Base-by-base conservation (phyloP, 2,329 filamentous ascomycete species). In the Tolypocladium sp. region DNA sequence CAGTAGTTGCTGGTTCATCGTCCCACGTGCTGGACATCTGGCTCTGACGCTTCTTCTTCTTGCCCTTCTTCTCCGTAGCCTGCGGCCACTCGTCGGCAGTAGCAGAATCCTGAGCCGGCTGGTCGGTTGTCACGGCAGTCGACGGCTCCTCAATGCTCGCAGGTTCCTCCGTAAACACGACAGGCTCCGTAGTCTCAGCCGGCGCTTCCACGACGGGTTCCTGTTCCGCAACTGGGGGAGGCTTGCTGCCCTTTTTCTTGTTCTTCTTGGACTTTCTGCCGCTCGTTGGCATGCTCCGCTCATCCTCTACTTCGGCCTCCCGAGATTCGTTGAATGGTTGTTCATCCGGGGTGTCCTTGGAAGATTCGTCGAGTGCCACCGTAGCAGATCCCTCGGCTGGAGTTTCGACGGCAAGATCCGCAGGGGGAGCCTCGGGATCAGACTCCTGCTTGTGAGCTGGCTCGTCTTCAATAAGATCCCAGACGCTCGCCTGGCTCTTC, bases 211-310 rank as follows among this genome's bases (percentile, higher is more conserved):
- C 3, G n/a, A n/a, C 17, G 0, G 62, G 55, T 35, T 61, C 58
- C 6, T 20, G n/a, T 25, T 57, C 52, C 3, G 20, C 27, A n/a
- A 3, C 46, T 20, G 56, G 59, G 7, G 55, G 10, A 17, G 30
- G 46, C 57, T 64, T 74, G 68, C 68, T 70, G 55, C 66, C 66
- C 62, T 67, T 68, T 58, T 70, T 68, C 60, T 69, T 69, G 57
- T 70, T 68, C 57, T 70, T 72, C 62, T 68, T 69, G 9, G 63
- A 62, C 55, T 69, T 69, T 60, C 67, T 69, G 57, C 58, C 58
- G 40, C 56, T 64, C 17, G 40, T 44, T n/a, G 60, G 46, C 17
- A 58, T 61, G 35, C 30, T 58, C 59, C 38, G 58, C 38, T 68
- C 64, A 6, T 64, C 62, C n/a, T 65, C 66, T 4, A 58, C 60